phyloP scores from a whole-genome alignment of 371 early-diverging fungal genomes.

The Nematocida ausubeli region DNA sequence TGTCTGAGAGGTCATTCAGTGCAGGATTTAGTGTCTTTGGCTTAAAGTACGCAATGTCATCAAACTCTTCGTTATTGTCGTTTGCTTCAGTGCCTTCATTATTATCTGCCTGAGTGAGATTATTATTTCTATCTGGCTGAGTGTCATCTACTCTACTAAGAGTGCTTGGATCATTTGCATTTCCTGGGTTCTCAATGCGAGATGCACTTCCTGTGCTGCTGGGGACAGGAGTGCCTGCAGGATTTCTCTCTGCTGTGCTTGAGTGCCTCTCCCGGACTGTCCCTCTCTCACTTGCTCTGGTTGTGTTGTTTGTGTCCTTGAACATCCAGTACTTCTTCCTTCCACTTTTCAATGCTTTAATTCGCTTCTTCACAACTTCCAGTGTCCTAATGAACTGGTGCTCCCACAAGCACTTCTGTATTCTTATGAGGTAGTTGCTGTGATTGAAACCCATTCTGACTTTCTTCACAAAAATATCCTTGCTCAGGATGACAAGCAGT shows the following conservation, averaged over 20 bases:
- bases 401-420: conserved; percentile 58
- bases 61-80: not conserved
- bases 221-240: conserved; percentile 10
- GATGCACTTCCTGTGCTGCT: conserved; percentile 19
- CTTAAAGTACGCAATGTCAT: conserved; percentile 55
- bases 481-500: conserved; percentile 19
- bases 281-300: too few species aligned
- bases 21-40: conserved; percentile 16
- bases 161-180: too few species aligned
- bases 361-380: conserved; percentile 34
- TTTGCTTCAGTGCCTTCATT: too few species aligned
- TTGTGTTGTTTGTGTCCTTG: too few species aligned
- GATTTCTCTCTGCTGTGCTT: conserved; percentile 5
- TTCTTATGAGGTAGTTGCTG: conserved; percentile 62
- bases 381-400: conserved; percentile 60
- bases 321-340: conserved; percentile 40
- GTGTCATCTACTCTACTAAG: too few species aligned
- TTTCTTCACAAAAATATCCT: conserved; percentile 50
- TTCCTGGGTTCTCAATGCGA: conserved; percentile 15
- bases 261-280: too few species aligned
- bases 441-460: conserved; percentile 66
- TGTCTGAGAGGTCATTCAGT: not conserved
- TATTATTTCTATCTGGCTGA: too few species aligned
- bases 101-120: too few species aligned
- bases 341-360: conserved; percentile 26